Base-by-base conservation (phyloP, 1,284 basidiomycete genomes). In the Tilletia indica region DNA sequence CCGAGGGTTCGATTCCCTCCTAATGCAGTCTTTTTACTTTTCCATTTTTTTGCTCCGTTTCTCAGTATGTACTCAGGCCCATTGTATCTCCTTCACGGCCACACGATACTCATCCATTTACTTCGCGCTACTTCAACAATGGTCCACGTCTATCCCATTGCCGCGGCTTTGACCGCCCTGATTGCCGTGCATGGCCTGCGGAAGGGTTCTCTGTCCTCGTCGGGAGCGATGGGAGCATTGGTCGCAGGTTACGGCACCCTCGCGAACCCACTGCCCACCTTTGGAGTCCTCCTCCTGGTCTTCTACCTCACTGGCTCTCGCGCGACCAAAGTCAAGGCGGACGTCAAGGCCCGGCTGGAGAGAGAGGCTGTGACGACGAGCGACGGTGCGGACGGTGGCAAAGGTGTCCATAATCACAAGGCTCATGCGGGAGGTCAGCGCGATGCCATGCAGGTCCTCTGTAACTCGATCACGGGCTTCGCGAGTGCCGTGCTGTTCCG, bases 331-430 rank as follows among this genome's bases (percentile, higher is more conserved):
- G 84, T 86, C 80, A 87, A 88, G 74, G 85, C 86, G 0, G 72
- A 78, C 0, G 64, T 85, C 68, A 98, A 97, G 84, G 89, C 89
- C 1, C 86, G 86, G 72, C 87, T 95, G 36, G 95, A 98, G 83
- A 91, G 92, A 67, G 91, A 76, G 64, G 19, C 19, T 49, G 2
- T 25, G 1, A 12, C 16, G n/a, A 31, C 56, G 21, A 3, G 36
- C n/a, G 42, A 51, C 69, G 70, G 19, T 71, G 74, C 11, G 34
- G 54, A n/a, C 49, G 51, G 45, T 56, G 66, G 56, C 9, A n/a
- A 31, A 9, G 48, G 21, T 31, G 38, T n/a, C 6, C 36, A 25
- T 36, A 51, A 47, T 3, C 74, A 76, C 66, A 76, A 76, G 67
- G 72, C 76, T 54, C 66, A 66, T 6, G 58, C 69, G 1, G 71